phyloP scores from a whole-genome alignment of 2,329 filamentous ascomycete species.

The Ascocoryne sarcoides region DNA sequence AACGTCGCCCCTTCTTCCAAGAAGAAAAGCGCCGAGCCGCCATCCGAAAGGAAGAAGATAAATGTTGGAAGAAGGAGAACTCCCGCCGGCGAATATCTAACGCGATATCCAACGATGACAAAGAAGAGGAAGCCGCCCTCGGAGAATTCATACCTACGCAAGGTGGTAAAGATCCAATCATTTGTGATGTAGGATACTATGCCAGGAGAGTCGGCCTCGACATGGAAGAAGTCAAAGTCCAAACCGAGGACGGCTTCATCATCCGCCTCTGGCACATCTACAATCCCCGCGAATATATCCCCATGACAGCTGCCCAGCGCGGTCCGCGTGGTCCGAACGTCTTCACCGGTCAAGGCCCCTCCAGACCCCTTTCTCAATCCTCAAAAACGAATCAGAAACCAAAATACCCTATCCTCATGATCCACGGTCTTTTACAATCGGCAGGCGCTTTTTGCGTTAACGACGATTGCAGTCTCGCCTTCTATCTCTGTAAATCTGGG shows the following conservation, averaged over 20 bases:
- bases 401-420: conserved; percentile 76
- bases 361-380: conserved; percentile 29
- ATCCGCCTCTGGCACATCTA: conserved; percentile 86
- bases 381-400: conserved; percentile 13
- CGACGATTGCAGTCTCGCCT: conserved; percentile 82
- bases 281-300: conserved; percentile 65
- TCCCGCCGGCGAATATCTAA: conserved; percentile 31
- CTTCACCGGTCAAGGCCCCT: conserved; percentile 42
- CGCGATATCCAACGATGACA: conserved; percentile 25
- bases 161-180: conserved; percentile 68
- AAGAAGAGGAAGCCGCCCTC: conserved; percentile 36
- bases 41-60: conserved; percentile 47
- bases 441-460: conserved; percentile 84
- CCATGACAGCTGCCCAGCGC: conserved; percentile 40
- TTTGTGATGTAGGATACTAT: conserved; percentile 78
- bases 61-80: conserved; percentile 47
- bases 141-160: conserved; percentile 58
- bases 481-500: conserved; percentile 83
- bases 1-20: conserved; percentile 56
- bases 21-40: conserved; percentile 58
- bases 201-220: conserved; percentile 81
- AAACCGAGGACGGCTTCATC: conserved; percentile 91
- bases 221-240: conserved; percentile 71
- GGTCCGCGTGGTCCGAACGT: conserved; percentile 50
- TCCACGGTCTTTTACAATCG: conserved; percentile 83